Conservation (phyloP, 2,329 filamentous ascomycete species). For the Ophiosphaerella korrae region DNA sequence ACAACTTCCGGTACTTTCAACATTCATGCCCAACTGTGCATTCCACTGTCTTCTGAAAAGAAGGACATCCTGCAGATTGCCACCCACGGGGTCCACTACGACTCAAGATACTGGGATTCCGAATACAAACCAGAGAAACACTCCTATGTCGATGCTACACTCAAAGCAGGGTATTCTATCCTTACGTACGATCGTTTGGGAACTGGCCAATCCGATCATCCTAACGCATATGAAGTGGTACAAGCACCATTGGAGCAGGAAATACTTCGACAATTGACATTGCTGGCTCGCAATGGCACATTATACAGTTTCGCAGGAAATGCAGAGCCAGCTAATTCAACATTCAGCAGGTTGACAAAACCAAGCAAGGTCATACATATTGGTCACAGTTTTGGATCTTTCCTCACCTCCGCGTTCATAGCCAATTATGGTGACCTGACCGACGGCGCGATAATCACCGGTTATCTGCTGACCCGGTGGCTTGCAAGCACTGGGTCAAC, state of each 20-base stretch:
- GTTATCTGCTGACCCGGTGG: conserved; percentile 38
- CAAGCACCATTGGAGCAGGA: conserved; percentile 49
- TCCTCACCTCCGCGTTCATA: conserved; percentile 40
- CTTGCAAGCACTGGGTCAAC: conserved; percentile 14
- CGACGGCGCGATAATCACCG: conserved; percentile 49
- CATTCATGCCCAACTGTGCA: conserved; percentile 4
- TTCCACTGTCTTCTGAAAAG: conserved; percentile 1
- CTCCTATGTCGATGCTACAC: conserved; percentile 46
- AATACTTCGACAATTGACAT: conserved; percentile 46
- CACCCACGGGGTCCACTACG: conserved; percentile 35
- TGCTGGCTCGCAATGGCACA: conserved; percentile 41
- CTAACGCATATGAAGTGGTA: conserved; percentile 49
- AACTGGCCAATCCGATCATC: conserved; percentile 33
- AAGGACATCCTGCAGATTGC: conserved; percentile 2
- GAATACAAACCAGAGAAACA: conserved; percentile 35
- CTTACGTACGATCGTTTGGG: conserved; percentile 46
- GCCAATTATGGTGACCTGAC: conserved; percentile 41
- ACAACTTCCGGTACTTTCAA: conserved; percentile 4
- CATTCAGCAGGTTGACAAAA: conserved; percentile 20
- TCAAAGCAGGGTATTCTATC: conserved; percentile 47
- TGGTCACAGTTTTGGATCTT: conserved; percentile 47
- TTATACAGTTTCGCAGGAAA: conserved; percentile 27
- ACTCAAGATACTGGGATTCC: conserved; percentile 47
- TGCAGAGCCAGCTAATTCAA: conserved; percentile 9
- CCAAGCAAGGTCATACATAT: conserved; percentile 46